These are phyloP conservation scores for Cercospora beticola DNA, from an alignment of 2,329 filamentous ascomycete species.

Conservation along the genomic window DNA sequence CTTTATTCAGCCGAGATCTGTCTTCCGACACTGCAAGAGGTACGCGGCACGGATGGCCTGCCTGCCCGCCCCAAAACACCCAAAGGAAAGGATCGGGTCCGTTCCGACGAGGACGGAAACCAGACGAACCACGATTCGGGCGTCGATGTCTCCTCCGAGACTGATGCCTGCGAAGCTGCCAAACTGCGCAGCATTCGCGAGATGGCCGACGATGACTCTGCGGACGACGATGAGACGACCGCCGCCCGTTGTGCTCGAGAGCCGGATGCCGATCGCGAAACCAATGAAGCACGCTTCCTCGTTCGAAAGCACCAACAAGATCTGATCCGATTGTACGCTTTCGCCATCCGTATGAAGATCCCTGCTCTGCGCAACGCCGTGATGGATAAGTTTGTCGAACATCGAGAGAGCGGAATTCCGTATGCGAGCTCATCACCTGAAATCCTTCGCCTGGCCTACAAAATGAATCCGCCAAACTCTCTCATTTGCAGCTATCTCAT, in stretches of 20 bases:
- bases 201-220: neutral
- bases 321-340: constrained; percentile 10
- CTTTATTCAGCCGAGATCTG: constrained; percentile 3
- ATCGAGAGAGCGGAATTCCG: constrained; percentile 5
- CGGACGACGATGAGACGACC: constrained; percentile 1
- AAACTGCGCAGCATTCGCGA: neutral
- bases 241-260: constrained; percentile 8
- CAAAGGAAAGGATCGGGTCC: neutral
- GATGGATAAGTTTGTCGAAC: constrained; percentile 12
- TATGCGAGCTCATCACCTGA: constrained; percentile 10
- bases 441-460: constrained; percentile 2
- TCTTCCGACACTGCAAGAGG: constrained; percentile 3
- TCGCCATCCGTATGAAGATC: constrained; percentile 5
- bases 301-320: constrained; percentile 12
- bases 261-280: constrained; percentile 6
- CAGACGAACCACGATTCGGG: neutral
- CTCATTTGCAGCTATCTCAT: constrained; percentile 7
- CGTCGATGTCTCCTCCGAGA: neutral
- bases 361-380: constrained; percentile 4
- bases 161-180: neutral
- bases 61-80: neutral
- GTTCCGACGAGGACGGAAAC: neutral
- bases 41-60: neutral
- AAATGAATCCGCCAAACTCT: constrained; percentile 5
- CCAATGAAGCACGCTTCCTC: constrained; percentile 9